A percentile compares a stretch with the other conserved stretches of the same genome.
Conservation (phyloP, 129 eudicot species). For the Dittrichia graveolens region DNA sequence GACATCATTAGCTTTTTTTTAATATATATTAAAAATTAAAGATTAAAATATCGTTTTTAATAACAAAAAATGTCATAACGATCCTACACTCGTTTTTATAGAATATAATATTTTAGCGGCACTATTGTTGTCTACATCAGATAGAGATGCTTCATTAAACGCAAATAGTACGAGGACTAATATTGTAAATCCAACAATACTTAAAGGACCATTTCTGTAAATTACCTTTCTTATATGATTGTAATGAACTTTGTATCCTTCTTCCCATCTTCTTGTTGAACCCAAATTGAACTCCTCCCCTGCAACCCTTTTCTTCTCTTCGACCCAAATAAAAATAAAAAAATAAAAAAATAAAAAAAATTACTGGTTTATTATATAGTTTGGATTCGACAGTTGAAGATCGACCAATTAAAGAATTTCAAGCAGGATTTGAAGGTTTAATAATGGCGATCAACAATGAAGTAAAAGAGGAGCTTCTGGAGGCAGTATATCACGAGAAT, state of each 20-base stretch:
- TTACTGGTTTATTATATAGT: not conserved
- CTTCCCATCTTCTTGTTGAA: not conserved
- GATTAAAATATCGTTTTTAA: too few species aligned
- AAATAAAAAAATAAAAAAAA: too few species aligned
- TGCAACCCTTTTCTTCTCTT: not conserved
- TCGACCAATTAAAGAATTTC: not conserved
- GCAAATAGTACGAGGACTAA: not conserved
- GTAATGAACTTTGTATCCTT: not conserved
- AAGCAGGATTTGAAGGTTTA: not conserved
- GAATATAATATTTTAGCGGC: too few species aligned
- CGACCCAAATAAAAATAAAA: too few species aligned
- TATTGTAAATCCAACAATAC: not conserved
- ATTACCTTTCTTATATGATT: not conserved
- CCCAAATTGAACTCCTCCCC: not conserved
- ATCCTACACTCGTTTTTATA: too few species aligned
- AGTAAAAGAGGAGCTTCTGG: constrained; percentile 28
- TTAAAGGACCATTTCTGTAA: constrained; percentile 23
- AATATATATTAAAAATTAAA: too few species aligned
- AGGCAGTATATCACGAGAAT: constrained; percentile 36
- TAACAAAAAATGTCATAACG: too few species aligned
- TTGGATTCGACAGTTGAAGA: too few species aligned
- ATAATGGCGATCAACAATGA: constrained; percentile 20
- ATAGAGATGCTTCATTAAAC: not conserved
- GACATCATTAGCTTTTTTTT: too few species aligned
- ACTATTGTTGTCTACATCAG: too few species aligned